phyloP scores from a whole-genome alignment of 345 rosid species.

The Lepidium sativum region DNA sequence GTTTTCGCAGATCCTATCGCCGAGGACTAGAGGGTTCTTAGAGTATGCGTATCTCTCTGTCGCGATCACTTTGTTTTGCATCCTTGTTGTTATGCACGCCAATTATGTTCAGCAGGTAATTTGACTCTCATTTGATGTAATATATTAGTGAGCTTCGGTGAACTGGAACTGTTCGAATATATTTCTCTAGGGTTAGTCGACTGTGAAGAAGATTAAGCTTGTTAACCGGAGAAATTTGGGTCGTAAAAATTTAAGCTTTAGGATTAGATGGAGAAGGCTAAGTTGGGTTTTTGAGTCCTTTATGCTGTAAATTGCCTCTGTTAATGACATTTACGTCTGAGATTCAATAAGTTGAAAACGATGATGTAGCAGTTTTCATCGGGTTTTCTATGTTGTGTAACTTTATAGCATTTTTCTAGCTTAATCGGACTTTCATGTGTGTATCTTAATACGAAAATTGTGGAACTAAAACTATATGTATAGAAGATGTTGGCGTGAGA shows the following conservation, averaged over 20 bases:
- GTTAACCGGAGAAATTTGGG: background rate
- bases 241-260: background rate
- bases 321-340: background rate
- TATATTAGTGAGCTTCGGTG: background rate
- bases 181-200: background rate
- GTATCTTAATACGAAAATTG: background rate
- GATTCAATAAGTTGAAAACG: background rate
- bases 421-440: background rate
- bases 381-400: background rate
- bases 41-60: constrained; percentile 73
- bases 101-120: constrained; percentile 92
- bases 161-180: background rate
- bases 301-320: background rate
- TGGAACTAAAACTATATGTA: background rate
- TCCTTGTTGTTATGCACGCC: constrained; percentile 99
- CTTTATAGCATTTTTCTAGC: background rate
- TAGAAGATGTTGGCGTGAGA: background rate
- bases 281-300: background rate
- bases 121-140: background rate
- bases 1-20: constrained; percentile 83
- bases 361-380: background rate
- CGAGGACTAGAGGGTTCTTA: constrained; percentile 60
- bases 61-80: constrained; percentile 77
- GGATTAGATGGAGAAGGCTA: background rate
- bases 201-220: background rate